Evolutionary conservation across 495 filamentous ascomycete genomes (phyloP), one percentile per base, ranked within the genome.

Genomic region (Staphylotrichum tortipilum): DNA sequence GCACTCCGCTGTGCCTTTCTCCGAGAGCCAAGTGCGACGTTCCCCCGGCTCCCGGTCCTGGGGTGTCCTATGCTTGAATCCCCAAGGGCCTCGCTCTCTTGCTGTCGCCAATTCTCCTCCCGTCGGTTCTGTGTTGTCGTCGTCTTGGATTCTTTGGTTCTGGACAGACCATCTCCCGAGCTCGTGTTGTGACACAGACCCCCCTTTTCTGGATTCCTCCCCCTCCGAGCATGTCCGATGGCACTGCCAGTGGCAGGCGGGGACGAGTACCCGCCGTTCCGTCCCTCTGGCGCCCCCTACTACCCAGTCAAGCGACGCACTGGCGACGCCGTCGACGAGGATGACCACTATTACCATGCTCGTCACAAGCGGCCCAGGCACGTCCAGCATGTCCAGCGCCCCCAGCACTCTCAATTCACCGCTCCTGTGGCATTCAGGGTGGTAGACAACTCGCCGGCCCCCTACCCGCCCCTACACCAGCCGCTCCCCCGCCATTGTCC

Each of bases 171-270:
- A 1, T 30, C 41, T 44, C 11, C 23, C 39, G 23, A 3, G 12
- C 34, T 15, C 7, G 5, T 26, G 7, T 14, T 31, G 36, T 49
- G 21, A 36, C 28, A 50, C 37, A 22, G 8, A 10, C 4, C 18
- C 19, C 24, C 30, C n/a, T 23, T 43, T 19, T 17, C 24, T 21
- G 22, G 9, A 21, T 22, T 40, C 4, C 15, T 7, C 28, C 40
- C 8, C n/a, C n/a, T n/a, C 49, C 48, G 63, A 66, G 57, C 46
- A 66, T 66, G 64, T 63, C 53, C 61, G 49, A 66, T 66, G 64
- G 64, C 61, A 49, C 44, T 47, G n/a, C 61, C 53, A 50, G 48
- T 49, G 49, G 37, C 41, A 56, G 64, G 61, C 59, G 61, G 64
- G 59, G 54, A 60, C 57, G 47, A 56, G 7, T 52, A 52, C 59